These are phyloP conservation scores for Ogataea nitratoaversa DNA, from an alignment of 805 yeast species.

Conservation along the genomic window DNA sequence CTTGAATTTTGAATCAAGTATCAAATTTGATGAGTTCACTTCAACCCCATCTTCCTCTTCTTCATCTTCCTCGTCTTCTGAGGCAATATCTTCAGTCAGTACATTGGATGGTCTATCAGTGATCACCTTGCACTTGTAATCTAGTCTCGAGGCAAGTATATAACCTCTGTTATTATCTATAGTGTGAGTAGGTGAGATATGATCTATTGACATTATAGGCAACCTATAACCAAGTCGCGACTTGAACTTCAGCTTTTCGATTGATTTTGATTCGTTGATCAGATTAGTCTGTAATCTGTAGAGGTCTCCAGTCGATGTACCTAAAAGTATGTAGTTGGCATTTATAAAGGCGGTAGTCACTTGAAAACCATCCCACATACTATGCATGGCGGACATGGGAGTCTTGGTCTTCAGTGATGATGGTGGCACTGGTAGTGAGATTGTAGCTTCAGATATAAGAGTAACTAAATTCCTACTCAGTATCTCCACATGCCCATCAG, in stretches of 20 bases:
- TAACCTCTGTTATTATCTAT: background rate
- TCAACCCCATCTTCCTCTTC: background rate
- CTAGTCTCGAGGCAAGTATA: slow-evolving; percentile 3
- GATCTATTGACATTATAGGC: slow-evolving; percentile 20
- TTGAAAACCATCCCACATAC: slow-evolving; percentile 2
- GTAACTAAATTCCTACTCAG: slow-evolving; percentile 23
- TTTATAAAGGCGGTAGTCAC: slow-evolving; percentile 19
- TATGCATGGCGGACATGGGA: no score
- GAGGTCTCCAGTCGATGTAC: slow-evolving; percentile 21
- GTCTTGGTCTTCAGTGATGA: no score
- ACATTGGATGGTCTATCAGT: background rate
- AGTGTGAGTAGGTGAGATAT: background rate
- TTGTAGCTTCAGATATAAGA: slow-evolving; percentile 9
- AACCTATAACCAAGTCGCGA: slow-evolving; percentile 4
- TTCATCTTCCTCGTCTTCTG: background rate
- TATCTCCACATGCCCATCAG: slow-evolving; percentile 18
- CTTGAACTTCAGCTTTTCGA: background rate
- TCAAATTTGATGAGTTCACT: slow-evolving; percentile 6
- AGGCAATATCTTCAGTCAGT: no score
- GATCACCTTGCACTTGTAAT: slow-evolving; percentile 1
- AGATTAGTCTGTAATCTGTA: slow-evolving; percentile 11
- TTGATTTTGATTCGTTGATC: slow-evolving; percentile 8
- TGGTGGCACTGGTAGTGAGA: background rate
- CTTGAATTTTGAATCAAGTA: slow-evolving; percentile 11
- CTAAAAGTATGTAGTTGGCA: slow-evolving; percentile 18